A percentile compares a stretch with the other conserved stretches of the same genome.
These are phyloP conservation scores for Kodamaea laetipori DNA, from an alignment of 805 yeast species.

Conservation along the genomic window DNA sequence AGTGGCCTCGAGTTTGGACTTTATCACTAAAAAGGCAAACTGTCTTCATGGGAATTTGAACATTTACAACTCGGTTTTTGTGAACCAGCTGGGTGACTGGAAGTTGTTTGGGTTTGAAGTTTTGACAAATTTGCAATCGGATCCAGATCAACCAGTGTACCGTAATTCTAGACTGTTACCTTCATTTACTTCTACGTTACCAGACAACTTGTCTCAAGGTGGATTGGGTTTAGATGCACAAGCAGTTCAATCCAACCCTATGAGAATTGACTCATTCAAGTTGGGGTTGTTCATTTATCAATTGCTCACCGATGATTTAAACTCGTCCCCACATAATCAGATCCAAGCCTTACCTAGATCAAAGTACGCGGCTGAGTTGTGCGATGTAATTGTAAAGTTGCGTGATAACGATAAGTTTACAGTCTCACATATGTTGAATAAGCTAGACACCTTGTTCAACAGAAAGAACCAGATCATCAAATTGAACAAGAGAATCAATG, in stretches of 20 bases:
- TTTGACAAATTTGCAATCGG: slow-evolving; percentile 49
- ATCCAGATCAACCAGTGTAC: slow-evolving; percentile 47
- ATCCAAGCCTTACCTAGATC: slow-evolving; percentile 9
- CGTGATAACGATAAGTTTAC: slow-evolving; percentile 12
- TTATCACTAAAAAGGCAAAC: slow-evolving; percentile 56
- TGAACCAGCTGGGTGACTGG: slow-evolving; percentile 77
- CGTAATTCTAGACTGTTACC: slow-evolving; percentile 31
- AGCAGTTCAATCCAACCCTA: slow-evolving; percentile 27
- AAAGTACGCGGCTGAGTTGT: slow-evolving; percentile 7
- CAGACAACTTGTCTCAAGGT: slow-evolving; percentile 48
- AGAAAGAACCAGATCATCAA: slow-evolving; percentile 48
- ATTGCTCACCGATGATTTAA: slow-evolving; percentile 28
- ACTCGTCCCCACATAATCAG: slow-evolving; percentile 6
- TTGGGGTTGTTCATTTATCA: slow-evolving; percentile 58
- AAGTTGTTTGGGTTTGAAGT: slow-evolving; percentile 80
- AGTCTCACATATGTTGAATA: slow-evolving; percentile 24
- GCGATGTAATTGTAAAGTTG: slow-evolving; percentile 9
- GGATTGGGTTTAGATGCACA: slow-evolving; percentile 45
- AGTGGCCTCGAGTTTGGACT: slow-evolving; percentile 56
- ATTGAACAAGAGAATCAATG: slow-evolving; percentile 55
- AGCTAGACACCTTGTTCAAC: slow-evolving; percentile 33
- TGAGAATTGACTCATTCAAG: slow-evolving; percentile 64
- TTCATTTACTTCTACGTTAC: slow-evolving; percentile 33
- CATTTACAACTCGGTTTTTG: slow-evolving; percentile 55
- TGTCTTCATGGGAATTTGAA: slow-evolving; percentile 68